Evolutionary conservation across 177 flowering plant genomes (phyloP).

Genomic region (Vitis hybrid): DNA sequence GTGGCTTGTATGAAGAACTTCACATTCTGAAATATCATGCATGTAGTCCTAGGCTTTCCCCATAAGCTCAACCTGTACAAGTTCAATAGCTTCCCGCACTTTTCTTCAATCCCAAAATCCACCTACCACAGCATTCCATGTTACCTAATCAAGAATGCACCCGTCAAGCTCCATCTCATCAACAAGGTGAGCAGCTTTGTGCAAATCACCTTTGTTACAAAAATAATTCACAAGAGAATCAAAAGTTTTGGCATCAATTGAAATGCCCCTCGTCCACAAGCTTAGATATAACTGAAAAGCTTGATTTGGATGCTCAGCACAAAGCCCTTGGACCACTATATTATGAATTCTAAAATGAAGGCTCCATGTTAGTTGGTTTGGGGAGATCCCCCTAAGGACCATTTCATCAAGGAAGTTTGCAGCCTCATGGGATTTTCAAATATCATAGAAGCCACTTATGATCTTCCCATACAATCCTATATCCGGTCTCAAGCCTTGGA

Average conservation of each 20-base stretch:
- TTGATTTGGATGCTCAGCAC: slow-evolving; percentile 27
- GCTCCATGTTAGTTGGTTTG: slow-evolving; percentile 57
- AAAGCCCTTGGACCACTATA: slow-evolving; percentile 65
- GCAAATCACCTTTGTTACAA: slow-evolving; percentile 60
- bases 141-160: slow-evolving; percentile 52
- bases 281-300: slow-evolving; percentile 62
- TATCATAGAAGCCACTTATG: slow-evolving; percentile 41
- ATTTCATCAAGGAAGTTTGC: too few species aligned
- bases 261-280: slow-evolving; percentile 61
- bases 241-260: slow-evolving; percentile 45
- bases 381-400: slow-evolving; percentile 34
- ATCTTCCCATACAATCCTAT: slow-evolving; percentile 72
- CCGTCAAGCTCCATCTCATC: slow-evolving; percentile 66
- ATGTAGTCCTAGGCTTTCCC: too few species aligned
- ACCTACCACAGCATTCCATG: slow-evolving; percentile 49
- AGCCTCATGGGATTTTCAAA: too few species aligned
- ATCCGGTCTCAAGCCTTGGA: slow-evolving; percentile 84
- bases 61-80: too few species aligned
- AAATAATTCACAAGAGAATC: slow-evolving; percentile 41
- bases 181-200: slow-evolving; percentile 55
- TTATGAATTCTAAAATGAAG: slow-evolving; percentile 65
- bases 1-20: too few species aligned
- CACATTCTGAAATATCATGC: too few species aligned
- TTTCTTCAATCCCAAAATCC: slow-evolving; percentile 40
- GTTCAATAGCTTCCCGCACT: too few species aligned